Conservation (phyloP, 331 rosid species). For the Arachis monticola region DNA sequence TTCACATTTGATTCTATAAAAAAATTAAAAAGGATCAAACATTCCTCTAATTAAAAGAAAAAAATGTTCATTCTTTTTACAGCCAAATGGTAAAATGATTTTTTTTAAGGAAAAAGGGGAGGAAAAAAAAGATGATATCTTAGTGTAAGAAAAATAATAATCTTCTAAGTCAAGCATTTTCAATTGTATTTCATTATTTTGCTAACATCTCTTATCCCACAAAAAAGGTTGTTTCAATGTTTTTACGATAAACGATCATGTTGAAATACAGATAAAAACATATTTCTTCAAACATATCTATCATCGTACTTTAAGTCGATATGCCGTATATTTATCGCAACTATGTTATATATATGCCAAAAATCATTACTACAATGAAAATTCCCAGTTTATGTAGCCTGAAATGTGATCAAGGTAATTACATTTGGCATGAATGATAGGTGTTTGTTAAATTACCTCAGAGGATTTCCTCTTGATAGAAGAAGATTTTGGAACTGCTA, state of each 20-base stretch:
- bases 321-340: too few relatives aligned
- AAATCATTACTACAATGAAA: too few relatives aligned
- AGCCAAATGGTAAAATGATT: too few relatives aligned
- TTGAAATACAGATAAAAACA: too few relatives aligned
- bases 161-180: neutral
- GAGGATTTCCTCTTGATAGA: constrained; percentile 51
- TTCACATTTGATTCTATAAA: neutral
- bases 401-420: neutral
- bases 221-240: neutral
- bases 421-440: neutral
- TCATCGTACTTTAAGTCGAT: too few relatives aligned
- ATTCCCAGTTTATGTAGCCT: neutral
- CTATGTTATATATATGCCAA: too few relatives aligned
- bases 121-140: too few relatives aligned
- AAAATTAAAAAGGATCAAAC: too few relatives aligned
- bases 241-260: neutral
- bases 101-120: too few relatives aligned
- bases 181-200: neutral
- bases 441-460: constrained; percentile 46
- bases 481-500: constrained; percentile 51
- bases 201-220: neutral
- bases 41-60: too few relatives aligned
- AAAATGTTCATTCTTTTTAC: too few relatives aligned
- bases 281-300: too few relatives aligned
- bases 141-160: neutral